Percentiles rank a stretch among this genome's conserved stretches.
Conservation (phyloP, 2,329 filamentous ascomycete genomes). For the Ophiostoma pallidulum region DNA sequence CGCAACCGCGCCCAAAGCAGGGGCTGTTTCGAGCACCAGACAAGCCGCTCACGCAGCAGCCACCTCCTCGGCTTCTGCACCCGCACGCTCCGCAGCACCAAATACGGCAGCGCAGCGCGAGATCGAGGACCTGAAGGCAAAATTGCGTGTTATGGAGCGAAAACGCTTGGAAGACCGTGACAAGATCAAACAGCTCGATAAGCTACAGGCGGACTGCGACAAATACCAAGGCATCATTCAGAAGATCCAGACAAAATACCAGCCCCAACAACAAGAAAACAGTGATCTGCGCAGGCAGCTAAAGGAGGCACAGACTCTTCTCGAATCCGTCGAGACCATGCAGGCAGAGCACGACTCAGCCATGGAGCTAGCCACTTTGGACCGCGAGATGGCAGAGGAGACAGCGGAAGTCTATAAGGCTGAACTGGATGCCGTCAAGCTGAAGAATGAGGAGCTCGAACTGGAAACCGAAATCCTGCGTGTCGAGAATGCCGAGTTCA, state of each 20-base stretch:
- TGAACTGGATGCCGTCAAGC: constrained; percentile 68
- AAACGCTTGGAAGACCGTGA: constrained; percentile 80
- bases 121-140: constrained; percentile 80
- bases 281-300: constrained; percentile 64
- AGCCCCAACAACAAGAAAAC: constrained; percentile 74
- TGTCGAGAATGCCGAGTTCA: constrained; percentile 79
- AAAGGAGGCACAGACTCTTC: constrained; percentile 62
- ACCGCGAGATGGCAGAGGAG: constrained; percentile 95
- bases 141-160: constrained; percentile 77
- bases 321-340: constrained; percentile 60
- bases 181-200: constrained; percentile 68
- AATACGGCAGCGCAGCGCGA: constrained; percentile 49
- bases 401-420: constrained; percentile 71
- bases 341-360: constrained; percentile 79
- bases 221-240: constrained; percentile 78
- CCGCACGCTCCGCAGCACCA: constrained; percentile 22
- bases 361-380: constrained; percentile 77
- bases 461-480: constrained; percentile 79
- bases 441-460: constrained; percentile 72
- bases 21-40: neutral
- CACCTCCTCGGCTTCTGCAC: constrained; percentile 20
- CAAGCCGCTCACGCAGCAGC: constrained; percentile 10
- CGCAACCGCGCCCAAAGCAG: constrained; percentile 20
- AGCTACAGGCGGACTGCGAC: constrained; percentile 65
- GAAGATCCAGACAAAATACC: constrained; percentile 82